A percentile compares a stretch with the other conserved stretches of the same genome.
These are phyloP conservation scores for Cenococcum geophilum DNA, from an alignment of 495 filamentous ascomycete genomes.

Conservation along the genomic window DNA sequence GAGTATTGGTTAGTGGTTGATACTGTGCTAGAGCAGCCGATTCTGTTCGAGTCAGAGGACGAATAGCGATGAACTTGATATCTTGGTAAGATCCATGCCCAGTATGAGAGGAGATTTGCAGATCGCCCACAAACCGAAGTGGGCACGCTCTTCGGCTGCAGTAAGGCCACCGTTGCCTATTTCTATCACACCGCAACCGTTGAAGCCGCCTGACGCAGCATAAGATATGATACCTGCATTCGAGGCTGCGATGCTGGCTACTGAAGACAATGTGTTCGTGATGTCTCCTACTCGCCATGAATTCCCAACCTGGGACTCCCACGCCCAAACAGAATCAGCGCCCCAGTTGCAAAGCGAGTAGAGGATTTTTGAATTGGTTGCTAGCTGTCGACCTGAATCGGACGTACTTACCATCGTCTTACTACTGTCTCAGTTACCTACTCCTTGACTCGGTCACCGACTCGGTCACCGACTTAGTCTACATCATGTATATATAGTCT, in stretches of 20 bases:
- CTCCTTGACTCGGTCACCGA: too few species aligned
- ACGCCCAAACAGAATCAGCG: conserved; percentile 34
- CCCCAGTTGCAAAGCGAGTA: conserved; percentile 40
- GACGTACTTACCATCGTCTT: too few species aligned
- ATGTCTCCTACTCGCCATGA: conserved; percentile 56
- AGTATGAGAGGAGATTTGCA: conserved; percentile 52
- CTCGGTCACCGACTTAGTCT: too few species aligned
- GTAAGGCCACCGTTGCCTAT: conserved; percentile 16
- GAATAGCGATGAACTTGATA: conserved; percentile 35
- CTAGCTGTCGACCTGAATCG: too few species aligned
- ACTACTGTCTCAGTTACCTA: too few species aligned
- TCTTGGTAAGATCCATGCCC: conserved; percentile 42
- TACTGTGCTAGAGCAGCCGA: too few species aligned
- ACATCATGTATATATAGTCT: too few species aligned
- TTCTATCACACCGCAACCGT: conserved; percentile 39
- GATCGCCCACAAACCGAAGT: conserved; percentile 55
- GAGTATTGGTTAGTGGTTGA: too few species aligned
- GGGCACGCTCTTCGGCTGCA: conserved; percentile 36
- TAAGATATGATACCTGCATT: conserved; percentile 31
- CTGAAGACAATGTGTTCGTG: conserved; percentile 17
- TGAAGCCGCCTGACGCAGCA: conserved; percentile 28
- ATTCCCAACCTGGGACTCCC: conserved; percentile 48
- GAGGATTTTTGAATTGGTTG: conserved; percentile 36
- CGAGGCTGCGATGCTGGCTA: conserved; percentile 1
- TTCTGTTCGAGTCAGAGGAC: too few species aligned